Conservation (phyloP, 495 filamentous ascomycete species). For the Cryomyces minteri region DNA sequence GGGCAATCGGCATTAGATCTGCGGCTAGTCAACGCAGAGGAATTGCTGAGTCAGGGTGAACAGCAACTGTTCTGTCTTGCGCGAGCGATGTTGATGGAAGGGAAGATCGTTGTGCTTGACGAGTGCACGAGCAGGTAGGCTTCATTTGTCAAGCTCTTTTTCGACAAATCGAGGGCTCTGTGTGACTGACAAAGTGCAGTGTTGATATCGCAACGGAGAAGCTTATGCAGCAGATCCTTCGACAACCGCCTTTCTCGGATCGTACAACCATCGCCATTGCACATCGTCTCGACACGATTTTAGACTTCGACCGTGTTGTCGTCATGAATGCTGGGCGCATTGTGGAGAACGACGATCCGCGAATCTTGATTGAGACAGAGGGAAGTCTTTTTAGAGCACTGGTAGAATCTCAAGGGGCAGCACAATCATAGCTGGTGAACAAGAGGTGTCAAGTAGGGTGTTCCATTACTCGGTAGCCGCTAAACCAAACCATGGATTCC, state of each 20-base stretch:
- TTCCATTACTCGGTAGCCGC: too few relatives aligned
- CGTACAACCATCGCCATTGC: slow-evolving; percentile 25
- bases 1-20: slow-evolving; percentile 21
- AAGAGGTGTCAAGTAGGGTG: too few relatives aligned
- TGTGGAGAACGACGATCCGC: neutral
- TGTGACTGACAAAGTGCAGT: neutral
- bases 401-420: neutral
- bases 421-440: neutral
- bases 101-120: slow-evolving; percentile 26
- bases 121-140: slow-evolving; percentile 27
- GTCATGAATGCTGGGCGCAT: neutral
- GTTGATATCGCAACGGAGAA: slow-evolving; percentile 38
- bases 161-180: neutral
- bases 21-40: slow-evolving; percentile 21
- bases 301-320: slow-evolving; percentile 16
- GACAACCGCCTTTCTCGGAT: slow-evolving; percentile 14
- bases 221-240: slow-evolving; percentile 29
- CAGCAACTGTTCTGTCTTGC: slow-evolving; percentile 30
- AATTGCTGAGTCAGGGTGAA: slow-evolving; percentile 25
- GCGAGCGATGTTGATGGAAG: slow-evolving; percentile 19
- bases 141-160: neutral
- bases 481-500: too few relatives aligned
- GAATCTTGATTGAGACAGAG: neutral
- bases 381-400: neutral
- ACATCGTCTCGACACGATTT: slow-evolving; percentile 23